A percentile compares a stretch with the other conserved stretches of the same genome.
Conservation (phyloP, 2,329 filamentous ascomycete genomes). For the Pseudohalonectria lignicola region DNA sequence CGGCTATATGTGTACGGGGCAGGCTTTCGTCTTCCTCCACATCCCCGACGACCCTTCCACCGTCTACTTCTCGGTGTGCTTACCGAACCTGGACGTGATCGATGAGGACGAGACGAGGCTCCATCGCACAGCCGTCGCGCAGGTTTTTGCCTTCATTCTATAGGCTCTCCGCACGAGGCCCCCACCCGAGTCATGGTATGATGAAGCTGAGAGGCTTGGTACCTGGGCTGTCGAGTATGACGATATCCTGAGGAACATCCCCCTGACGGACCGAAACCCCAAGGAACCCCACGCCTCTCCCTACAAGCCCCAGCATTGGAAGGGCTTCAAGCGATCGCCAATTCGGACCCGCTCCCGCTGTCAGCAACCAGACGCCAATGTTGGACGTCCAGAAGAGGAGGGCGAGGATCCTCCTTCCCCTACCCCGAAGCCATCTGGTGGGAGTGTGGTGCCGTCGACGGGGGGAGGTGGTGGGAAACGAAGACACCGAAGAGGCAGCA, state of each 20-base stretch:
- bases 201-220: conserved; percentile 6
- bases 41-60: conserved; percentile 20
- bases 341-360: no score
- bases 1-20: no score
- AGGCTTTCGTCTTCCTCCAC: conserved; percentile 22
- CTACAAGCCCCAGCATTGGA: background rate
- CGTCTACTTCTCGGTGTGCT: conserved; percentile 19
- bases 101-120: conserved; percentile 20
- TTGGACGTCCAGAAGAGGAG: no score
- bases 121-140: no score
- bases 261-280: background rate
- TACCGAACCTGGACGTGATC: conserved; percentile 21
- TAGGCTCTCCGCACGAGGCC: conserved; percentile 17
- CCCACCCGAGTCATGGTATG: conserved; percentile 18
- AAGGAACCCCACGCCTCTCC: background rate
- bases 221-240: background rate
- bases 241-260: background rate
- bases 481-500: no score
- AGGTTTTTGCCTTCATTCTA: no score
- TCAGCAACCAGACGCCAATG: no score
- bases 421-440: no score
- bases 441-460: no score
- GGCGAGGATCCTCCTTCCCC: no score
- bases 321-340: background rate
- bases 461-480: no score